phyloP scores from a whole-genome alignment of 1,284 basidiomycete species.

The Vanrija pseudolonga region DNA sequence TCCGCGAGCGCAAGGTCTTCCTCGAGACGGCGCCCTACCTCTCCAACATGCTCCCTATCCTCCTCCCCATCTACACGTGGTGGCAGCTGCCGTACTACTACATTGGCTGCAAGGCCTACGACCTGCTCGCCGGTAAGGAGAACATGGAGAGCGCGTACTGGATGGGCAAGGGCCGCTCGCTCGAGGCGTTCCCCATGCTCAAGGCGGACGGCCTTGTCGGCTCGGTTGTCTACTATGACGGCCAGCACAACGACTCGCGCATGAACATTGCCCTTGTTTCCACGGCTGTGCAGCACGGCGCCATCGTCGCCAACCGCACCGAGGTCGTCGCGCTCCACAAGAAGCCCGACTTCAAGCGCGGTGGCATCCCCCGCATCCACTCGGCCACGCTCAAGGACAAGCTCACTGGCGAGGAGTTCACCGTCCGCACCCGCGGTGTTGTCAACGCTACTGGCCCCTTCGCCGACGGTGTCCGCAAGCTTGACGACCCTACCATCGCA shows the following conservation, averaged over 20 bases:
- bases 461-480: conserved; percentile 76
- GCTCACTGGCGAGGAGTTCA: conserved; percentile 70
- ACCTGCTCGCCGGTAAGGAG: conserved; percentile 88
- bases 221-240: conserved; percentile 95
- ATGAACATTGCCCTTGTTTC: conserved; percentile 95
- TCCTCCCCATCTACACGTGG: conserved; percentile 59
- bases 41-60: conserved; percentile 74
- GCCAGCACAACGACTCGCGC: conserved; percentile 95
- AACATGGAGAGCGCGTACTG: conserved; percentile 96
- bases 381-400: conserved; percentile 78
- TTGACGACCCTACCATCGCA: conserved; percentile 76
- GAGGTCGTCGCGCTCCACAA: conserved; percentile 81
- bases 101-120: conserved; percentile 95
- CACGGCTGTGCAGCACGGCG: conserved; percentile 91
- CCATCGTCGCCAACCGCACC: conserved; percentile 83
- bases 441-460: conserved; percentile 98
- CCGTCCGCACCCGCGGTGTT: conserved; percentile 83
- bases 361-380: conserved; percentile 58
- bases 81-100: conserved; percentile 98
- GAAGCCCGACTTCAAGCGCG: conserved; percentile 52
- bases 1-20: conserved; percentile 90
- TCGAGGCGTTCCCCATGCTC: conserved; percentile 95
- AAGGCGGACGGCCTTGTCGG: conserved; percentile 90
- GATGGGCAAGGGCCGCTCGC: conserved; percentile 86
- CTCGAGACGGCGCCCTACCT: conserved; percentile 94